Evolutionary conservation across 192 early-diverging fungal species (phyloP).

Genomic region (Coemansia sp.): DNA sequence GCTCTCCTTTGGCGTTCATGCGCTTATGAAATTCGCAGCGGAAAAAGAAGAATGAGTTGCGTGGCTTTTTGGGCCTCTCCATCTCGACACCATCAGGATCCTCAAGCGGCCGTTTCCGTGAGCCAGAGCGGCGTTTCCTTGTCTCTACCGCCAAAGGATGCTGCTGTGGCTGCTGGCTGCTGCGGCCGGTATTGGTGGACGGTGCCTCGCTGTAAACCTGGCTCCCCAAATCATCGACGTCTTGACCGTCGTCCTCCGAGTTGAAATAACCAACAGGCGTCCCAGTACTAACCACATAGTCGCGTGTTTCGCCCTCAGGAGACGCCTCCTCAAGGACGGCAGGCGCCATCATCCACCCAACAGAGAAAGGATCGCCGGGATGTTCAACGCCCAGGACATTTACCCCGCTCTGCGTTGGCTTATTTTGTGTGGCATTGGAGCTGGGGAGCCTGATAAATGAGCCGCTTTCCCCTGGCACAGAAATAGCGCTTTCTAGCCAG

Average conservation of each 20-base stretch:
- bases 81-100: background rate
- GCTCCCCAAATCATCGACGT: slow-evolving; percentile 1
- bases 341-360: background rate
- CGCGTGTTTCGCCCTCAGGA: too few relatives aligned
- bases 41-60: slow-evolving; percentile 32
- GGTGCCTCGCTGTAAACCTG: background rate
- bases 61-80: slow-evolving; percentile 23
- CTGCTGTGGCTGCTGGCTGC: background rate
- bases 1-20: slow-evolving; percentile 9
- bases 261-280: background rate
- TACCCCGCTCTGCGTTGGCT: too few relatives aligned
- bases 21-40: slow-evolving; percentile 17
- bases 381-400: background rate
- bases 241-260: background rate
- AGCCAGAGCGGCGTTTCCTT: background rate
- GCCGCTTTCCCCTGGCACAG: background rate
- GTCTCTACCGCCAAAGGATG: background rate
- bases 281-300: too few relatives aligned
- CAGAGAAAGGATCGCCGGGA: background rate
- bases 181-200: slow-evolving; percentile 3
- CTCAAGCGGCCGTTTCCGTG: slow-evolving; percentile 7
- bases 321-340: background rate
- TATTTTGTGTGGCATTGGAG: background rate
- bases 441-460: background rate
- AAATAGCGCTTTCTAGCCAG: background rate